Conservation (phyloP, 345 rosid species). For the Noccaea bulbosa region DNA sequence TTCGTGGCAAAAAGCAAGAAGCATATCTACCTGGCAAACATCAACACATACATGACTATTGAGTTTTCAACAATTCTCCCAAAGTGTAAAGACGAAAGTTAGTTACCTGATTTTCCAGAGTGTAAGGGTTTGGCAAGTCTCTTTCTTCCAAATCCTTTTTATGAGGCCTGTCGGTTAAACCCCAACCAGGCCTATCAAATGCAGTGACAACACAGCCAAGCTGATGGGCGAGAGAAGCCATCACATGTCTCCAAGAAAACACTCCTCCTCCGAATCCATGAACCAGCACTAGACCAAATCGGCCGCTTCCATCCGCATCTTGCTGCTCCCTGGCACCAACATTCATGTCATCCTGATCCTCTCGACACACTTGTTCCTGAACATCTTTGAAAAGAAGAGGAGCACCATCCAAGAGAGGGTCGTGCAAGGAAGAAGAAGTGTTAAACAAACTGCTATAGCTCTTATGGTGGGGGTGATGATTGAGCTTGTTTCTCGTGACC, state of each 20-base stretch:
- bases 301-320: constrained; percentile 53
- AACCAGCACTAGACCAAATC: constrained; percentile 73
- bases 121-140: constrained; percentile 78
- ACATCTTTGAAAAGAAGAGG: constrained; percentile 61
- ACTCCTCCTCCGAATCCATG: constrained; percentile 99
- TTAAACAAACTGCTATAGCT: constrained; percentile 81
- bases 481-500: constrained; percentile 54
- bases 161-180: constrained; percentile 78
- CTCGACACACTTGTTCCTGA: constrained; percentile 52
- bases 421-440: constrained; percentile 69
- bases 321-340: constrained; percentile 45
- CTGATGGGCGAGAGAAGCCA: constrained; percentile 71
- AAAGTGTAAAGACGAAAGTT: constrained; percentile 1
- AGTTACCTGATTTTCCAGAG: constrained; percentile 76
- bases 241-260: constrained; percentile 98
- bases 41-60: constrained; percentile 20
- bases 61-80: neutral
- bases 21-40: constrained; percentile 80
- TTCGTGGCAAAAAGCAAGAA: constrained; percentile 86
- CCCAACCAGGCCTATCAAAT: constrained; percentile 99
- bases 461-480: constrained; percentile 59
- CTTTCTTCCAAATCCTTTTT: constrained; percentile 80
- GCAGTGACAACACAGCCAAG: constrained; percentile 84
- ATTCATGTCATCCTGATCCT: constrained; percentile 45
- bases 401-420: constrained; percentile 70